Evolutionary conservation across 2,329 filamentous ascomycete genomes (phyloP), one percentile per base, ranked within the genome.

Genomic region (Ustilaginoidea virens): DNA sequence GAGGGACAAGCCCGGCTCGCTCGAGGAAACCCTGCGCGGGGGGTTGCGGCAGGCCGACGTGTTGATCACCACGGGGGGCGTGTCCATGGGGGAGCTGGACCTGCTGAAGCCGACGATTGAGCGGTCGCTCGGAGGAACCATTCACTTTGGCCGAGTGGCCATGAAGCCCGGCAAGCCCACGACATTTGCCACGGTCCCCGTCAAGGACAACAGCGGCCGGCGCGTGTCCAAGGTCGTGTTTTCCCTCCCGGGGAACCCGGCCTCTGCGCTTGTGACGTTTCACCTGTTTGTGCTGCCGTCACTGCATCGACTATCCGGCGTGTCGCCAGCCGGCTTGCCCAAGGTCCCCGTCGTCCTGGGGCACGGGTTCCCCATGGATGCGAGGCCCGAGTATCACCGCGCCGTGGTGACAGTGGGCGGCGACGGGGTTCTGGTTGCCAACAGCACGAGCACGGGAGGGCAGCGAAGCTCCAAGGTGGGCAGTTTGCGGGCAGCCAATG

Each of bases 121-220:
- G 58, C 77, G 87, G 23, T 66, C 74, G 2, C 69, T 98, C 1
- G 83, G 85, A 32, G 90, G 90, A 6, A 90, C 77, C 0, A 93
- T 98, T 39, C 90, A 94, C 53, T 98, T 98, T 43, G 90, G 90
- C 15, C 78, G 90, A 3, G 90, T 98, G 3, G 71, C 78, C 31
- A 96, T 98, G 90, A 98, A 98, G 59, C 90, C 90, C 0, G 90
- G 90, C 4, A 98, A 96, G 54, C 90, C 90, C 2, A 94, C 86
- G 0, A 98, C 90, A 0, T 98, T 98, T 51, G 90, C 90, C 3
- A 94, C 83, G 0, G 68, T 96, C 0, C 75, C 81, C 1, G 60
- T 68, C 22, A 75, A 74, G 50, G 60, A 69, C 34, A 66, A 68
- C 36, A 47, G 44, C 2, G 70, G 74, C 13, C 58, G 68, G 23